Base-by-base conservation (phyloP, 805 yeast genomes). In the Yarrowia sp. region DNA sequence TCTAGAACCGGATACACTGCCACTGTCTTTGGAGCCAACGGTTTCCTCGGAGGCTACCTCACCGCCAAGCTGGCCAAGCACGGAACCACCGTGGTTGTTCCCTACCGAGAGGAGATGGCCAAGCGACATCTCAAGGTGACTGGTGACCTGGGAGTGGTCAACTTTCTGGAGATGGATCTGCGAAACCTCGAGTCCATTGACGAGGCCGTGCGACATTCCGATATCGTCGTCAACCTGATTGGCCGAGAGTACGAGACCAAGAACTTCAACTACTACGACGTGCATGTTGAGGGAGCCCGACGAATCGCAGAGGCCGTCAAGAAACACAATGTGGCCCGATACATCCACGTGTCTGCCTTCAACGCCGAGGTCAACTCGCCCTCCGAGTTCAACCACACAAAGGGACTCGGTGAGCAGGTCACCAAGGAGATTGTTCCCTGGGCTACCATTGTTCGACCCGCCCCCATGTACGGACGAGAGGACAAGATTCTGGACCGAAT, bases 1-100 rank as follows among this genome's bases (percentile, higher is more conserved):
- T 89, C 96, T 33, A 83, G 96, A 79, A 86, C 93, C 8, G 96
- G 96, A 2, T 89, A 86, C 77, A 89, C 92, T 3, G 96, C 92
- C 22, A 89, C 96, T 0, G 95, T 90, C 2, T 90, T 90, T 73
- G 96, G 96, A 9, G 89, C 87, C 41, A 79, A 86, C 53, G 96
- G 96, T 1, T 86, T 87, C 74, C 77, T 90, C 66, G 96, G 96
- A 53, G 83, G 90, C 57, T 83, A 87, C 69, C 75, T 90, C 67
- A 82, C 84, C 17, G 79, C 92, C 39, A 87, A 86, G 72, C 79
- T 90, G 70, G 96, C 93, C 67, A 82, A 87, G 72, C 91, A 90
- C 73, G 96, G 96, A 68, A 90, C 96, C 33, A 76, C 82, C 64
- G 85, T 88, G 8, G 84, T 89, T 60, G 86, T 84, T 22, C 96